Base-by-base conservation (phyloP, 352 stramenopile species). In the Phytophthora gonapodyides region DNA sequence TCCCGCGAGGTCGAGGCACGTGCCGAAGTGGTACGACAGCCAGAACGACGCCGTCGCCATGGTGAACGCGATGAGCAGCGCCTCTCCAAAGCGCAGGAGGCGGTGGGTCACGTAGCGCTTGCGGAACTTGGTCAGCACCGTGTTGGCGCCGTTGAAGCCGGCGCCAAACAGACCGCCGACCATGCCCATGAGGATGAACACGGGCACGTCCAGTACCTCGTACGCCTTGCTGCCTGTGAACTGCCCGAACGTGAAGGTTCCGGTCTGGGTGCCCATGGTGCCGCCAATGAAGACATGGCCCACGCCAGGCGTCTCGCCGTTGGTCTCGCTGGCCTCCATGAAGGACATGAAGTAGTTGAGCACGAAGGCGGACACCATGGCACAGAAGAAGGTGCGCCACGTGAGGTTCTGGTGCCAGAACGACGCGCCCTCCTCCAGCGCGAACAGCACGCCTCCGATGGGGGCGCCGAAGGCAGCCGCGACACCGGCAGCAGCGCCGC, bases 331-430 rank as follows among this genome's bases (percentile, higher is more conserved):
- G 8, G 73, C 71, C 50, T 93, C 79, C 56, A 88, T 82, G 52
- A 89, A 82, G 6, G 87, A 94, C 57, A 94, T 81, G 66, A 94
- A 93, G 49, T 94, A 86, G 61, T 94, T 90, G 36, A 97, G 75
- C 33, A 86, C 76, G 51, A 95, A 96, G 2, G 87, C 84, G 21
- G 82, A 89, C 16, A 94, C 80, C 93, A 99, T 98, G 11, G 97
- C 94, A 70, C 96, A 98, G 67, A 99, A 98, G 63, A 99, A 98
- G 9, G 91, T 96, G 46, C 96, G 81, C 97, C 97, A 99, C 17
- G 97, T 99, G 11, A 99, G 82, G 60, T 97, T 98, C 46, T 98
- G 97, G 46, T 96, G 96, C 97, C 97, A 99, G 75, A 99, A 99
- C 12, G 92, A 98, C 5, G 97, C 94, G 38, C 96, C 96, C 80